phyloP scores from a whole-genome alignment of 139 green algal genomes.

The Micractinium conductrix region DNA sequence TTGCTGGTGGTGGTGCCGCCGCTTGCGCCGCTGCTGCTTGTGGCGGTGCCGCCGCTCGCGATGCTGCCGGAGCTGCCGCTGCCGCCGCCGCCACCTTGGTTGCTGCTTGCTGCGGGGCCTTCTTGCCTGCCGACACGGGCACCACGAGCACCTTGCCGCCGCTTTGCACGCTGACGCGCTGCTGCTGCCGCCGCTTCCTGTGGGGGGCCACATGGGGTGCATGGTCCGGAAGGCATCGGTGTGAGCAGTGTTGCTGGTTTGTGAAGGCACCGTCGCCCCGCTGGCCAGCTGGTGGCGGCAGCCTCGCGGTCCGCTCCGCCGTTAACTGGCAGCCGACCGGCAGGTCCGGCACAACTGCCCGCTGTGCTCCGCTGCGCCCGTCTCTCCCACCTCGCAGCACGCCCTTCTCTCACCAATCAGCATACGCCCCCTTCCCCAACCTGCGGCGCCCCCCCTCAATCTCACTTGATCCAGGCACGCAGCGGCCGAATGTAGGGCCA shows the following conservation, averaged over 20 bases:
- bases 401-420: background rate
- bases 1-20: background rate
- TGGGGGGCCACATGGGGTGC: too few species aligned
- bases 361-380: too few species aligned
- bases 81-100: background rate
- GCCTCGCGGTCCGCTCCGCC: too few species aligned
- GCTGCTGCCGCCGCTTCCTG: background rate
- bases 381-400: too few species aligned
- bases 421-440: background rate
- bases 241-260: background rate
- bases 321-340: too few species aligned
- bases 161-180: background rate
- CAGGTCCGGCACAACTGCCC: too few species aligned
- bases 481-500: slow-evolving; percentile 73
- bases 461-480: slow-evolving; percentile 60
- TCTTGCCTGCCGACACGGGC: background rate
- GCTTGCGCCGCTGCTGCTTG: background rate
- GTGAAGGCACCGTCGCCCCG: background rate
- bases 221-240: background rate
- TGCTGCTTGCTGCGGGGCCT: background rate
- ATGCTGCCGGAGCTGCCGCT: background rate
- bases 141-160: background rate
- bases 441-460: background rate
- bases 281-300: too few species aligned
- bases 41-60: background rate